Percentiles rank a stretch among this genome's conserved stretches.
Evolutionary conservation across 2,329 filamentous ascomycete genomes (phyloP).

Genomic region (Purpureocillium lavendulum): DNA sequence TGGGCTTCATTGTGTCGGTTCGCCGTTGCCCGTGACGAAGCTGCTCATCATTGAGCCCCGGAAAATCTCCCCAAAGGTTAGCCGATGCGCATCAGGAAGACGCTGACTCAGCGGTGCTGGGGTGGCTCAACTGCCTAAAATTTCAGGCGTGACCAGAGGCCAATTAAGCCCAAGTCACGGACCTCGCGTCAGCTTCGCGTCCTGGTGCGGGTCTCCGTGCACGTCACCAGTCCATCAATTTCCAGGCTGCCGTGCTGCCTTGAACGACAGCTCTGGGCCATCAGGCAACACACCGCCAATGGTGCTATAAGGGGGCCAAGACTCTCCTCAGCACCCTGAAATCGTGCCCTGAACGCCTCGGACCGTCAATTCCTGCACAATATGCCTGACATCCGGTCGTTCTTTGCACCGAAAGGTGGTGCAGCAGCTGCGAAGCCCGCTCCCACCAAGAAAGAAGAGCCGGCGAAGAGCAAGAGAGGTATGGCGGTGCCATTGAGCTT

Average conservation of each 20-base stretch:
- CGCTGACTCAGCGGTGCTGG: not conserved
- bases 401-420: slow-evolving; percentile 73
- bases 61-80: slow-evolving; percentile 21
- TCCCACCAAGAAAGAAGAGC: slow-evolving; percentile 35
- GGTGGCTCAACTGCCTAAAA: slow-evolving; percentile 12
- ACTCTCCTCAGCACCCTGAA: slow-evolving; percentile 2
- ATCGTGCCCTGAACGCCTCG: slow-evolving; percentile 3
- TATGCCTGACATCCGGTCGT: slow-evolving; percentile 89
- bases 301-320: slow-evolving; percentile 12
- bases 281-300: slow-evolving; percentile 10
- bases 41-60: slow-evolving; percentile 15
- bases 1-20: slow-evolving; percentile 36
- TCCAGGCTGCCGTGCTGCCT: slow-evolving; percentile 17
- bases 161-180: slow-evolving; percentile 29
- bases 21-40: slow-evolving; percentile 8
- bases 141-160: slow-evolving; percentile 9
- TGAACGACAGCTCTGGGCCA: not conserved
- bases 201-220: slow-evolving; percentile 16
- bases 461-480: slow-evolving; percentile 32
- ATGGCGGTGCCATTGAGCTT: no score
- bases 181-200: slow-evolving; percentile 39
- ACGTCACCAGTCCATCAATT: slow-evolving; percentile 20
- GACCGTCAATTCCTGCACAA: slow-evolving; percentile 1
- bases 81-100: not conserved
- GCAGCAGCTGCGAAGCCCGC: slow-evolving; percentile 41